Evolutionary conservation across 331 rosid genomes (phyloP).

Genomic region (Saraca asoca): DNA sequence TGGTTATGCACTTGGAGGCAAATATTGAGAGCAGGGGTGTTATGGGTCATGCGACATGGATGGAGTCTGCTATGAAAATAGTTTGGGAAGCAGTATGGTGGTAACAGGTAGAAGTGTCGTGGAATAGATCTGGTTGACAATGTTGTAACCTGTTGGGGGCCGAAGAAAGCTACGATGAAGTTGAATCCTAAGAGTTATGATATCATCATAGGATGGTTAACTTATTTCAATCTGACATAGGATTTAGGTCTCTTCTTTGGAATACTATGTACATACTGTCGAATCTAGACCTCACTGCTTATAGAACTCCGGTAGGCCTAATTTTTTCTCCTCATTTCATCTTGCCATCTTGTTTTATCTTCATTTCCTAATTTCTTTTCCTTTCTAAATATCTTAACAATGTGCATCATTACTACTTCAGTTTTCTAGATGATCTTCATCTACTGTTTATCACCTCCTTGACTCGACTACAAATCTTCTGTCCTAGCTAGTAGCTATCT

Average conservation of each 20-base stretch:
- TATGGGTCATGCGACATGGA: slow-evolving; percentile 25
- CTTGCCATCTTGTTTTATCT: slow-evolving; percentile 21
- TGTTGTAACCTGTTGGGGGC: slow-evolving; percentile 37
- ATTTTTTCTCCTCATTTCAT: background rate
- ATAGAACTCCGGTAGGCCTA: slow-evolving; percentile 31
- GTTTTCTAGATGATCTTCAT: slow-evolving; percentile 20
- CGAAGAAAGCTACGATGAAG: slow-evolving; percentile 38
- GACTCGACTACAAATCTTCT: slow-evolving; percentile 10
- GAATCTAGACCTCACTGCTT: slow-evolving; percentile 36
- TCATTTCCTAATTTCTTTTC: slow-evolving; percentile 2
- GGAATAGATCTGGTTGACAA: slow-evolving; percentile 34
- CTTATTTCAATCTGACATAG: slow-evolving; percentile 31
- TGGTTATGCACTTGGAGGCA: slow-evolving; percentile 22
- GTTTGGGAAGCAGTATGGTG: slow-evolving; percentile 36
- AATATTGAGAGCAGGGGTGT: slow-evolving; percentile 19
- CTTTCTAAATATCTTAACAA: slow-evolving; percentile 14
- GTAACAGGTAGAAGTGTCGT: slow-evolving; percentile 30
- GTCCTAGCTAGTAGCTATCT: slow-evolving; percentile 1
- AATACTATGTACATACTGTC: slow-evolving; percentile 46
- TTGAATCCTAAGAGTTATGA: slow-evolving; percentile 31
- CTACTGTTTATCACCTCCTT: slow-evolving; percentile 12
- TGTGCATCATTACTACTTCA: slow-evolving; percentile 21
- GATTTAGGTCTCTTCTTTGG: slow-evolving; percentile 35
- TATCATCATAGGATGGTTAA: slow-evolving; percentile 33
- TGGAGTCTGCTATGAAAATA: slow-evolving; percentile 36